Conservation (phyloP, 2,329 filamentous ascomycete genomes). For the Ophiostoma pallidulum region DNA sequence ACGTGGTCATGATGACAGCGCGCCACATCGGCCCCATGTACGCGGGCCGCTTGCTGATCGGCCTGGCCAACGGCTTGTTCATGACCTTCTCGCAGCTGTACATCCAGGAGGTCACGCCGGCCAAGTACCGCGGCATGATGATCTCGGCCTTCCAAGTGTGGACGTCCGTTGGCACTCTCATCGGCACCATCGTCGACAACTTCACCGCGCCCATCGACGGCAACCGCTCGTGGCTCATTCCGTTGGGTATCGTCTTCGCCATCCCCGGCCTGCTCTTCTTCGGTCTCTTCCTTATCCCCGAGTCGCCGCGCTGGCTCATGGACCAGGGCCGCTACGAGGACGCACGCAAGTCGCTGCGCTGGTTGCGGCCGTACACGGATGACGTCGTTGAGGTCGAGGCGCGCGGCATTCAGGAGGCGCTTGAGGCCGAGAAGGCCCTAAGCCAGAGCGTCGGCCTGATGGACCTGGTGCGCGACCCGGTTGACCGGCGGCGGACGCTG, state of each 20-base stretch:
- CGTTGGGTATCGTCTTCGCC: slow-evolving; percentile 32
- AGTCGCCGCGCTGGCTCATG: slow-evolving; percentile 33
- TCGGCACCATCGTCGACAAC: slow-evolving; percentile 43
- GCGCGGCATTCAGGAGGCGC: slow-evolving; percentile 28
- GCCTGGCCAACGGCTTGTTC: slow-evolving; percentile 46
- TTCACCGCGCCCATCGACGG: slow-evolving; percentile 30
- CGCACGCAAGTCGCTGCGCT: slow-evolving; percentile 26
- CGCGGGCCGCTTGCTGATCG: slow-evolving; percentile 44
- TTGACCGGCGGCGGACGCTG: slow-evolving; percentile 41
- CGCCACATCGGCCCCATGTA: slow-evolving; percentile 44
- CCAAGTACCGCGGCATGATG: slow-evolving; percentile 26
- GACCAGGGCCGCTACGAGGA: slow-evolving; percentile 26
- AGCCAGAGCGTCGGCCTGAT: slow-evolving; percentile 28
- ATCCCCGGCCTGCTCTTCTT: slow-evolving; percentile 28
- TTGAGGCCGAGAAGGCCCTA: slow-evolving; percentile 26
- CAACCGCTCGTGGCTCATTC: slow-evolving; percentile 31
- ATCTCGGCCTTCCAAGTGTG: slow-evolving; percentile 27
- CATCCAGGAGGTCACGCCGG: slow-evolving; percentile 26
- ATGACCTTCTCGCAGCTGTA: slow-evolving; percentile 41
- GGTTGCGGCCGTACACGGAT: slow-evolving; percentile 25
- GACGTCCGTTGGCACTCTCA: slow-evolving; percentile 27
- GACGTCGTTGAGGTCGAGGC: slow-evolving; percentile 26
- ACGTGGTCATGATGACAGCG: slow-evolving; percentile 50
- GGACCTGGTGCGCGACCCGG: slow-evolving; percentile 41
- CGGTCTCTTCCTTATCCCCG: slow-evolving; percentile 30